Conservation (phyloP, 2,329 filamentous ascomycete genomes). For the Ophiostoma sp. region DNA sequence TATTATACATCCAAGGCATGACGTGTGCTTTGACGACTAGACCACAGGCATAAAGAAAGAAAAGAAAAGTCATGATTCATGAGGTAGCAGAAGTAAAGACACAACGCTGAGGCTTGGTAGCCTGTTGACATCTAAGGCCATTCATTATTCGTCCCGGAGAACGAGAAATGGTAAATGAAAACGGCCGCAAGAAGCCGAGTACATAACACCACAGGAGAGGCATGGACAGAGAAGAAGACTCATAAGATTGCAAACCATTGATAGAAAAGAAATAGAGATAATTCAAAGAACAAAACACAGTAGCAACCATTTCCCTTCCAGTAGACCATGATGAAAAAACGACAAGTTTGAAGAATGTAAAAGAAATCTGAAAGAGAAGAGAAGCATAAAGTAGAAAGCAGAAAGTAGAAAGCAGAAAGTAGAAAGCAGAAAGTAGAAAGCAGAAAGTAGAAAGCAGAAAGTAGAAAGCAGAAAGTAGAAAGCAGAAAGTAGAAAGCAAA, state of each 20-base stretch:
- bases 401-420: not conserved
- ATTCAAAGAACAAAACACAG: not conserved
- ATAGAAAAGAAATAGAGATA: not conserved
- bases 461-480: too few relatives aligned
- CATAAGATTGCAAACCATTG: not conserved
- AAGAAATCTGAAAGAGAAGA: not conserved
- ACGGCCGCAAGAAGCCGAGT: not conserved
- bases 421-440: not conserved
- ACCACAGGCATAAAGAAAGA: too few relatives aligned
- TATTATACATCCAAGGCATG: too few relatives aligned
- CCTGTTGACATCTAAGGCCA: too few relatives aligned
- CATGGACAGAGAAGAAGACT: not conserved
- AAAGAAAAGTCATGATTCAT: too few relatives aligned
- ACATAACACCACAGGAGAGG: not conserved
- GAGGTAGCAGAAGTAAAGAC: too few relatives aligned
- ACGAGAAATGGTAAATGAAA: too few relatives aligned
- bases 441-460: not conserved
- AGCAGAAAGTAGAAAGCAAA: too few relatives aligned
- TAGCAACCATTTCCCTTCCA: not conserved
- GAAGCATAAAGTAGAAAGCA: not conserved
- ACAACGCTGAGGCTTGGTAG: too few relatives aligned
- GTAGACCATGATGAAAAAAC: slow-evolving; percentile 1
- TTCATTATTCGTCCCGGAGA: too few relatives aligned
- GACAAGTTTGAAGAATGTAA: slow-evolving; percentile 15
- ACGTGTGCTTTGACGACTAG: too few relatives aligned